Conservation (phyloP, 2,329 filamentous ascomycete genomes). For the Fusarium sacchari region DNA sequence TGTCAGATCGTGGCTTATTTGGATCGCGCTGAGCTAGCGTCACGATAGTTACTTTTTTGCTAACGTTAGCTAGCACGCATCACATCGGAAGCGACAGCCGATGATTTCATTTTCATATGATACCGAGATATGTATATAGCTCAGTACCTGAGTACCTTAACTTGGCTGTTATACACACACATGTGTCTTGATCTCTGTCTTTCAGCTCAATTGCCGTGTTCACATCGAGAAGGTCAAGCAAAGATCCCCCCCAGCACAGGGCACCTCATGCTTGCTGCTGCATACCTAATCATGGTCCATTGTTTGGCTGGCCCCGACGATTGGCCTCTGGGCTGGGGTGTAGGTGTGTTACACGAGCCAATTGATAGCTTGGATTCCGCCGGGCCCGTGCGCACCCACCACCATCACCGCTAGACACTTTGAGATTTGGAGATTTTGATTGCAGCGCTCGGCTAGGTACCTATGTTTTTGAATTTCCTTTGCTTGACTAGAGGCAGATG, state of each 20-base stretch:
- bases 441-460: not conserved
- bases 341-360: not conserved
- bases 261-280: not conserved
- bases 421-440: not conserved
- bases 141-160: not conserved
- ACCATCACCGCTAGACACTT: conserved; percentile 21
- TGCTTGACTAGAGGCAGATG: not conserved
- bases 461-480: not conserved
- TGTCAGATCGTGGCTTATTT: not conserved
- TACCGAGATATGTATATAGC: not conserved
- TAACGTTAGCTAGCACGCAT: not conserved
- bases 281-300: not conserved
- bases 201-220: conserved; percentile 4
- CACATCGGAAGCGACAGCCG: not conserved
- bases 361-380: not conserved
- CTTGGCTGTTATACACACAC: not conserved
- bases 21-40: not conserved
- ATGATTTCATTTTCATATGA: not conserved
- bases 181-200: not conserved
- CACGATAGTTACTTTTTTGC: not conserved
- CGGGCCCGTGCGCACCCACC: conserved; percentile 22
- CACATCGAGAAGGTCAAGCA: not conserved
- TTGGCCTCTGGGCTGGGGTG: not conserved
- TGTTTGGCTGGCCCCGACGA: not conserved
- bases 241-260: conserved; percentile 9